These are phyloP conservation scores for Tricholoma hemisulphureum DNA, from an alignment of 768 basidiomycete genomes.

Conservation along the genomic window DNA sequence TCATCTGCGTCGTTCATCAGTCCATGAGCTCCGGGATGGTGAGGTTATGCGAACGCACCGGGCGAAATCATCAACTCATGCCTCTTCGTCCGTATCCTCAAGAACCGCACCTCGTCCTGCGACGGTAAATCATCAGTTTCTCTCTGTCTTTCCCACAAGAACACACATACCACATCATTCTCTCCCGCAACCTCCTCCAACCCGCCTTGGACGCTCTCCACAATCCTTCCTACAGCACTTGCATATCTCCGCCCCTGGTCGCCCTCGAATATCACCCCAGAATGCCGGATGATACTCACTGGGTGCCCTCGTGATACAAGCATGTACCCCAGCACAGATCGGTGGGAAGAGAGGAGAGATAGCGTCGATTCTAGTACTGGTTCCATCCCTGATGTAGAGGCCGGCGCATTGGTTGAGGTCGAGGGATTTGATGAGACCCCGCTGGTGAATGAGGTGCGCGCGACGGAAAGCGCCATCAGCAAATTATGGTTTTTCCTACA, in stretches of 20 bases:
- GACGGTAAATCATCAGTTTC: background rate
- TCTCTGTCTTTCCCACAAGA: background rate
- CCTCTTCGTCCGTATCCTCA: conserved; percentile 86
- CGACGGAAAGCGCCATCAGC: too few species aligned
- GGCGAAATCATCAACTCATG: conserved; percentile 96
- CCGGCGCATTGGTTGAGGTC: conserved; percentile 15
- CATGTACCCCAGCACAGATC: conserved; percentile 85
- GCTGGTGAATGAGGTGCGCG: conserved; percentile 27
- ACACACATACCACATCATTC: conserved; percentile 21
- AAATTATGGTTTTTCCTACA: too few species aligned
- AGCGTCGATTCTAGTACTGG: conserved; percentile 86
- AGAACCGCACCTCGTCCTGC: conserved; percentile 84
- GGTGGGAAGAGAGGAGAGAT: conserved; percentile 70
- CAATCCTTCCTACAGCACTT: conserved; percentile 66
- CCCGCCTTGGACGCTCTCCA: conserved; percentile 74
- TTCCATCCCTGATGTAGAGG: conserved; percentile 40
- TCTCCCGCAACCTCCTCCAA: conserved; percentile 65
- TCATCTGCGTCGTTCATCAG: conserved; percentile 52
- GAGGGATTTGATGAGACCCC: conserved; percentile 13
- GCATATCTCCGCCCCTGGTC: conserved; percentile 80
- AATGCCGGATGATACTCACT: conserved; percentile 78
- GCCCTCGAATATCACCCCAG: conserved; percentile 83
- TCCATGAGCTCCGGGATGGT: background rate
- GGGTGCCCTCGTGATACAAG: conserved; percentile 73
- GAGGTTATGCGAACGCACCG: conserved; percentile 44